A percentile compares a stretch with the other conserved stretches of the same genome.
These are phyloP conservation scores for Cruciata laevipes DNA, from an alignment of 257 asterid species.

Conservation along the genomic window DNA sequence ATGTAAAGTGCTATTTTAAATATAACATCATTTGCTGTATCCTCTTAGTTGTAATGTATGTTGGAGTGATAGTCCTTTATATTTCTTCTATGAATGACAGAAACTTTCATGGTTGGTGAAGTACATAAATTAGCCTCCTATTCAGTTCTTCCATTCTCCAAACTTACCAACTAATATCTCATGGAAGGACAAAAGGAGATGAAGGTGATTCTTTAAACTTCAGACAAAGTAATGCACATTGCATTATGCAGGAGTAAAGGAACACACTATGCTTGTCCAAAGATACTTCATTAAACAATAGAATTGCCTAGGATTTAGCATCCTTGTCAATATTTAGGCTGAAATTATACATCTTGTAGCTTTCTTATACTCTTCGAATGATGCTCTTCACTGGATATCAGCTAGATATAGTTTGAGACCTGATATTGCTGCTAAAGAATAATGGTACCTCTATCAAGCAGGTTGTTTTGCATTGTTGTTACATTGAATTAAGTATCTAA, in stretches of 20 bases:
- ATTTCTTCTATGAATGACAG: conserved; percentile 41
- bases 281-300: conserved; percentile 3
- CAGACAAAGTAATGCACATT: conserved; percentile 16
- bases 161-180: neutral
- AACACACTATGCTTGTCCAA: neutral
- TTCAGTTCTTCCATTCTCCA: neutral
- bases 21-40: neutral
- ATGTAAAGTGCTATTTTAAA: neutral
- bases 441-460: neutral
- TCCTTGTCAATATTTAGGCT: neutral
- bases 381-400: neutral
- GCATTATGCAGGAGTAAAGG: neutral
- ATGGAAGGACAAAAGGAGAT: conserved; percentile 4
- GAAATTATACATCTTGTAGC: neutral
- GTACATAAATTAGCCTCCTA: conserved; percentile 39
- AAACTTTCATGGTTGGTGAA: conserved; percentile 82
- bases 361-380: neutral
- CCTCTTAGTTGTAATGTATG: neutral
- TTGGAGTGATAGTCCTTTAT: neutral
- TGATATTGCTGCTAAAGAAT: conserved; percentile 2
- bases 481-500: neutral
- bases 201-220: conserved; percentile 24
- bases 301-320: conserved; percentile 6
- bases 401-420: neutral
- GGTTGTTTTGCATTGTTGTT: neutral